Conservation (phyloP, 2,329 filamentous ascomycete species). For the Talaromyces sp. region DNA sequence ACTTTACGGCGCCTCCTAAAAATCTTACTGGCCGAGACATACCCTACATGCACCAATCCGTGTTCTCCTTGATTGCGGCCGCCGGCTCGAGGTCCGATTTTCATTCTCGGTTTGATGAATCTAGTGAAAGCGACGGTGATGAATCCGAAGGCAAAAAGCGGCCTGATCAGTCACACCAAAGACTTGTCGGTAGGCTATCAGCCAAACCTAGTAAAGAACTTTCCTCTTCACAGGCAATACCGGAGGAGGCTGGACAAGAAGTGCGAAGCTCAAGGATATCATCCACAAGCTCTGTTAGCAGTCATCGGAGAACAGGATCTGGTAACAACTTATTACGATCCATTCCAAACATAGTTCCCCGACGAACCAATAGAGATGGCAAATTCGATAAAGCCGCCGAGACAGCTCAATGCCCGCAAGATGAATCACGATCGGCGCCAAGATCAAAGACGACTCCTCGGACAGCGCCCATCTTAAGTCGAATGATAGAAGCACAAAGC, state of each 20-base stretch:
- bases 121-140: conserved; percentile 69
- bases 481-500: conserved; percentile 69
- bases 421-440: conserved; percentile 22
- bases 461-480: conserved; percentile 68
- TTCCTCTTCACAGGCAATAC: conserved; percentile 9
- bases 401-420: conserved; percentile 18
- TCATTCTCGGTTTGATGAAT: conserved; percentile 75
- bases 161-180: conserved; percentile 17
- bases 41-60: conserved; percentile 83
- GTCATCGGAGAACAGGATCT: conserved; percentile 59
- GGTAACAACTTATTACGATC: conserved; percentile 59
- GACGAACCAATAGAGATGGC: conserved; percentile 26
- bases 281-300: conserved; percentile 37
- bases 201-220: conserved; percentile 11
- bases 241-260: conserved; percentile 15
- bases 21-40: conserved; percentile 41
- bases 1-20: conserved; percentile 55
- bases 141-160: conserved; percentile 26
- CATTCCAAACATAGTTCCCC: conserved; percentile 54
- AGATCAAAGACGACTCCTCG: conserved; percentile 42
- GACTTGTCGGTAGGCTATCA: conserved; percentile 16
- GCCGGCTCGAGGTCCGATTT: conserved; percentile 81
- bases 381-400: conserved; percentile 24
- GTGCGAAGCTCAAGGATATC: conserved; percentile 8
- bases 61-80: conserved; percentile 88